These are phyloP conservation scores for Calonectria montana DNA, from an alignment of 2,329 filamentous ascomycete genomes.

Conservation along the genomic window DNA sequence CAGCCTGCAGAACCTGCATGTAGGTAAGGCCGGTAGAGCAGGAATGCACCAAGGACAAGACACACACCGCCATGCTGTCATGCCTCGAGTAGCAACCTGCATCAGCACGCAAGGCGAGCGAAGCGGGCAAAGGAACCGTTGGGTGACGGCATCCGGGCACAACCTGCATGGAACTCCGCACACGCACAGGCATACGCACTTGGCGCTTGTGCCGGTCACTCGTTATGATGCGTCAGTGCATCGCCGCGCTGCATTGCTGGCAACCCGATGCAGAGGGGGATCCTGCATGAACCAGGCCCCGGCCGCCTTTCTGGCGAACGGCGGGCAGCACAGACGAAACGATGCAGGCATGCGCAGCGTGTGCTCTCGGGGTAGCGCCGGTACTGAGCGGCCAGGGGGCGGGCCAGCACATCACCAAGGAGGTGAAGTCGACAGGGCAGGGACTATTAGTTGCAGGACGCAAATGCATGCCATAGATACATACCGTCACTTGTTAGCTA, in stretches of 20 bases:
- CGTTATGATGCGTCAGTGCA: conserved; percentile 36
- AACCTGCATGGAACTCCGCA: conserved; percentile 35
- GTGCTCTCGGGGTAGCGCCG: conserved; percentile 19
- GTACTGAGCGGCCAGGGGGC: conserved; percentile 27
- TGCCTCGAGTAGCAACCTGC: conserved; percentile 34
- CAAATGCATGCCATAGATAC: conserved; percentile 48
- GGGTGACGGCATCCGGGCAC: conserved; percentile 36
- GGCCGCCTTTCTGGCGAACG: conserved; percentile 33
- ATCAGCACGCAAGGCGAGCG: conserved; percentile 38
- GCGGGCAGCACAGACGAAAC: conserved; percentile 30
- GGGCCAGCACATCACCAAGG: conserved; percentile 39
- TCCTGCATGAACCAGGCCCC: conserved; percentile 45
- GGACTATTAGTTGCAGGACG: conserved; percentile 46
- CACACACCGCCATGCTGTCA: conserved; percentile 41
- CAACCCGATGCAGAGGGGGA: conserved; percentile 39
- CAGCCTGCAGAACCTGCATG: conserved; percentile 42
- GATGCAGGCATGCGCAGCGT: conserved; percentile 20
- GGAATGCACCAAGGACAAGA: conserved; percentile 30
- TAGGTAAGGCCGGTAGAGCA: conserved; percentile 30
- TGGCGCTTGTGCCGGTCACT: conserved; percentile 36
- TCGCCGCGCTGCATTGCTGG: conserved; percentile 41
- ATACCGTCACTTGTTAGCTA: conserved; percentile 42
- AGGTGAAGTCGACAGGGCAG: conserved; percentile 31
- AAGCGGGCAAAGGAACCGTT: conserved; percentile 41
- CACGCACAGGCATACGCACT: conserved; percentile 8